These are phyloP conservation scores for Elongisporangium undulatum DNA, from an alignment of 352 stramenopile genomes.

Conservation along the genomic window DNA sequence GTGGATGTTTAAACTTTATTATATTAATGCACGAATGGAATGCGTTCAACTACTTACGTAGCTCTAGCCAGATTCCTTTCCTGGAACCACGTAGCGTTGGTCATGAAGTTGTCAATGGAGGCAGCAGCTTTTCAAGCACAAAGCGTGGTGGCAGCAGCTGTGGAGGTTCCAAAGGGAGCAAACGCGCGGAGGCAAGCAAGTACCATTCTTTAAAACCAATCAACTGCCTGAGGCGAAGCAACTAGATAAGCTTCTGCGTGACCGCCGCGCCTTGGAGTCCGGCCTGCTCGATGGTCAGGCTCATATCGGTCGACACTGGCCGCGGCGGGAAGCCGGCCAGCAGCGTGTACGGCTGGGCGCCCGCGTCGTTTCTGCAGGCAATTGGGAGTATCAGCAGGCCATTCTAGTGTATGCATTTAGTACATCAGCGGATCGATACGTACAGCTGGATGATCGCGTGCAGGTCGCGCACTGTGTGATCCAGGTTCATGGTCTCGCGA, in stretches of 20 bases:
- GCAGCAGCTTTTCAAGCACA: too few species aligned
- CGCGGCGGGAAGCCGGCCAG: conserved; percentile 90
- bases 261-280: conserved; percentile 90
- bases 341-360: conserved; percentile 82
- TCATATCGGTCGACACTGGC: conserved; percentile 78
- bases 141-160: too few species aligned
- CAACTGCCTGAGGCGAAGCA: too few species aligned
- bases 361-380: conserved; percentile 59
- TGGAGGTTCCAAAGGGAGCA: too few species aligned
- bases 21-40: too few species aligned
- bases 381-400: neutral
- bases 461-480: conserved; percentile 85
- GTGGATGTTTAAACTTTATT: neutral
- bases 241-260: conserved; percentile 89
- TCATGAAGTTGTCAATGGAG: too few species aligned
- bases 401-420: too few species aligned
- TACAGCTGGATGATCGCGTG: conserved; percentile 85
- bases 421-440: conserved; percentile 4
- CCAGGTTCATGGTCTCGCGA: conserved; percentile 82
- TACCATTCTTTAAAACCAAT: neutral
- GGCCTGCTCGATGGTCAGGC: conserved; percentile 85
- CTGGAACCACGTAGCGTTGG: too few species aligned
- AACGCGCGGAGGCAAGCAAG: too few species aligned
- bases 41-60: too few species aligned
- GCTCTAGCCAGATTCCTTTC: too few species aligned